Conservation (phyloP, 352 stramenopile genomes). For the Globisporangium cylindrosporum region DNA sequence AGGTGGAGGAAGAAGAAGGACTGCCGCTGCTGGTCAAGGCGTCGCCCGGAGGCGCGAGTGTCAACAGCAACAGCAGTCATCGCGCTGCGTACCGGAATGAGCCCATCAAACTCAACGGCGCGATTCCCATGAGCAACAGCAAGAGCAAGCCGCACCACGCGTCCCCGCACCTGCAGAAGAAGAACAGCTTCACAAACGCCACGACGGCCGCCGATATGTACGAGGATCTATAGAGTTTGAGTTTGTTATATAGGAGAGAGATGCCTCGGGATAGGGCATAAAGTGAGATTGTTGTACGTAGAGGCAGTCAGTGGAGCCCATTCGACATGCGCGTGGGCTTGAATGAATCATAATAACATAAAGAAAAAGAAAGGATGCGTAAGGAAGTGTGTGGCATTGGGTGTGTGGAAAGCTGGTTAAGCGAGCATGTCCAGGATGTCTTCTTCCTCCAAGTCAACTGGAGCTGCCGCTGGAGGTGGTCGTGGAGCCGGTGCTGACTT, state of each 20-base stretch:
- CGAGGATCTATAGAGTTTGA: slow-evolving; percentile 44
- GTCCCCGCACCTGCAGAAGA: slow-evolving; percentile 27
- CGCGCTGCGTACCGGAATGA: background rate
- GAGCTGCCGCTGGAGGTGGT: background rate
- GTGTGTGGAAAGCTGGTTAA: background rate
- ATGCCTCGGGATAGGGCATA: background rate
- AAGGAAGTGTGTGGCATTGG: background rate
- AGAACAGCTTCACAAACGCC: slow-evolving; percentile 34
- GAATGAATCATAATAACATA: background rate
- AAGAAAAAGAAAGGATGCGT: background rate
- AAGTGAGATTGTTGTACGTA: background rate
- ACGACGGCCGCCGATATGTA: slow-evolving; percentile 59
- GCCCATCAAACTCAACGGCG: slow-evolving; percentile 13
- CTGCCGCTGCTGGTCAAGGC: slow-evolving; percentile 27
- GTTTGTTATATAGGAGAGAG: background rate
- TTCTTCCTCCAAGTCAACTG: slow-evolving; percentile 42
- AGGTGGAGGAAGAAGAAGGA: slow-evolving; percentile 24
- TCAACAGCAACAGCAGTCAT: slow-evolving; percentile 1
- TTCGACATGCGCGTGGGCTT: background rate
- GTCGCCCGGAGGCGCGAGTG: background rate
- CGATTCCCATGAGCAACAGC: slow-evolving; percentile 8
- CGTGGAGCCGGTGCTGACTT: background rate
- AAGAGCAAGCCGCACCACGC: slow-evolving; percentile 4
- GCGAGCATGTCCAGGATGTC: slow-evolving; percentile 54
- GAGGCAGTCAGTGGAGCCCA: background rate